A percentile compares a stretch with the other conserved stretches of the same genome.
Evolutionary conservation across 2,329 filamentous ascomycete genomes (phyloP).

Genomic region (Sarocladium strictum): DNA sequence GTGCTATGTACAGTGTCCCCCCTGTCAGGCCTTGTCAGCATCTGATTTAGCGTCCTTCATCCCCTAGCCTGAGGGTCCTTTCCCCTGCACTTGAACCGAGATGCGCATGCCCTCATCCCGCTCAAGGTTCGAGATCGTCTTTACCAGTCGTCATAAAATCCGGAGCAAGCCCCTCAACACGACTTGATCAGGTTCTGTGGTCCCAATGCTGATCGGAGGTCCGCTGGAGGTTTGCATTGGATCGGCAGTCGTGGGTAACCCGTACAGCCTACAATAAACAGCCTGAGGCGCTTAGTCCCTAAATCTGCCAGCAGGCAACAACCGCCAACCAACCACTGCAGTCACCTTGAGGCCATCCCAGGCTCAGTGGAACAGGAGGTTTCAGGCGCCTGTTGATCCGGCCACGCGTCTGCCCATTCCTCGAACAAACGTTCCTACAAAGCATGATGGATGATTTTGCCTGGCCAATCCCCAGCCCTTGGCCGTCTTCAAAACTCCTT

Average conservation of each 20-base stretch:
- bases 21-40: too few species aligned
- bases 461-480: too few species aligned
- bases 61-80: not conserved
- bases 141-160: not conserved
- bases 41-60: too few species aligned
- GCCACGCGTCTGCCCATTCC: slow-evolving; percentile 5
- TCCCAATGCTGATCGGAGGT: not conserved
- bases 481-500: not conserved
- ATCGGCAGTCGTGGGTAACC: too few species aligned
- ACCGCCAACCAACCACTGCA: too few species aligned
- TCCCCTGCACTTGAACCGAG: not conserved
- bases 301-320: too few species aligned
- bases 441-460: too few species aligned
- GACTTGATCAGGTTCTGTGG: not conserved
- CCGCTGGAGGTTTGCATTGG: not conserved
- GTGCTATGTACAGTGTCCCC: too few species aligned
- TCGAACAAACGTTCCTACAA: too few species aligned
- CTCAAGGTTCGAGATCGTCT: not conserved
- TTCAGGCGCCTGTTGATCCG: slow-evolving; percentile 3
- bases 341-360: not conserved
- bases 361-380: slow-evolving; percentile 3
- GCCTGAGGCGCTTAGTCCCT: too few species aligned
- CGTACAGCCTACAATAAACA: too few species aligned
- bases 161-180: not conserved
- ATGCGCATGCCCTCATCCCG: too few species aligned